These are phyloP conservation scores for Berkeleyomyces basicola DNA, from an alignment of 2,329 filamentous ascomycete genomes.

Conservation along the genomic window DNA sequence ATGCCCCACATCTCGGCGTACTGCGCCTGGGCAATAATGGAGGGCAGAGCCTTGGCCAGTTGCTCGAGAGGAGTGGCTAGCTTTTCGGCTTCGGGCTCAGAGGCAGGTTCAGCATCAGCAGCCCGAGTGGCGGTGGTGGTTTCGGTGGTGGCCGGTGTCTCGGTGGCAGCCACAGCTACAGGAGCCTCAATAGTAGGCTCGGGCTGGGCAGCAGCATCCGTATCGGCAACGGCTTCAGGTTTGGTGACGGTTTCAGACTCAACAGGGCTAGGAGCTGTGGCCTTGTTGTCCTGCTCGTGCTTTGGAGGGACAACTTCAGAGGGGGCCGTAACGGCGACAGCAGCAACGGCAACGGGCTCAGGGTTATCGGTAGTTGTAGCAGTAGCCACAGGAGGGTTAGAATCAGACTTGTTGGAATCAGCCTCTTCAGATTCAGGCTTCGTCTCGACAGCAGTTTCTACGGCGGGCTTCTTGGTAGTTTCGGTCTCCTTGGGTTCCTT, in stretches of 20 bases:
- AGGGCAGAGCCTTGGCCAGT: constrained; percentile 40
- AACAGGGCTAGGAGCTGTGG: not conserved
- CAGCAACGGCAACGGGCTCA: not conserved
- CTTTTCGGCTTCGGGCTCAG: constrained; percentile 11
- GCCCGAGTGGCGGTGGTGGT: not conserved
- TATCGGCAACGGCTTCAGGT: constrained; percentile 4
- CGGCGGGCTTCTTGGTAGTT: too few species aligned
- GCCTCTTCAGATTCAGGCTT: not conserved
- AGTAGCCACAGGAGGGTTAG: not conserved
- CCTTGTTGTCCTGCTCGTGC: constrained; percentile 16
- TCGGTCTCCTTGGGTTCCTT: not conserved
- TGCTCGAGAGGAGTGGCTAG: constrained; percentile 29
- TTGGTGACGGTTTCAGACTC: not conserved
- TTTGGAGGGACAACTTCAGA: constrained; percentile 18
- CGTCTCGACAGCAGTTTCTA: not conserved
- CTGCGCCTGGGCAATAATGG: constrained; percentile 37
- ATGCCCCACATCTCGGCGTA: constrained; percentile 83
- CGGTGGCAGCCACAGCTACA: not conserved
- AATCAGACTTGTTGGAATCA: not conserved
- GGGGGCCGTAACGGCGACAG: not conserved
- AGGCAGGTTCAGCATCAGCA: not conserved
- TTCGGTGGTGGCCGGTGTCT: not conserved
- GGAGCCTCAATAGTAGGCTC: not conserved
- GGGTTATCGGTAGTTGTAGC: not conserved
- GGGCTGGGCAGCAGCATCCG: not conserved